Conservation (phyloP, 192 early-diverging fungal genomes). For the Coemansia sp. region DNA sequence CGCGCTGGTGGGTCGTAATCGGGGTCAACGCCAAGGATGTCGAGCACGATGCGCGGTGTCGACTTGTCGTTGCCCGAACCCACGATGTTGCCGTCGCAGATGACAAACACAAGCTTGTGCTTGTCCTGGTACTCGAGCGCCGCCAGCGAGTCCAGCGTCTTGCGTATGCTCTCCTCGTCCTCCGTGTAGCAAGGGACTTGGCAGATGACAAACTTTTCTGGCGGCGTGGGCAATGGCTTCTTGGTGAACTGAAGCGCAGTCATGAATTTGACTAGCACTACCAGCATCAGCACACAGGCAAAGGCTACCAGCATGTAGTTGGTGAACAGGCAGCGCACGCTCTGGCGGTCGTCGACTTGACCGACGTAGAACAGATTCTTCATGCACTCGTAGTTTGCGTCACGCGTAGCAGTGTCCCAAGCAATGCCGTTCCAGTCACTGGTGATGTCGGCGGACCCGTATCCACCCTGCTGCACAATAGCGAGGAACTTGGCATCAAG, state of each 20-base stretch:
- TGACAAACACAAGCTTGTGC: constrained; percentile 87
- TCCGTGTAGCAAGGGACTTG: constrained; percentile 98
- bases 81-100: constrained; percentile 92
- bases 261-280: constrained; percentile 83
- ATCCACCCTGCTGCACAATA: constrained; percentile 41
- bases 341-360: constrained; percentile 74
- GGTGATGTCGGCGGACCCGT: constrained; percentile 57
- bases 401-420: constrained; percentile 16
- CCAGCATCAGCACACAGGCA: constrained; percentile 71
- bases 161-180: constrained; percentile 82
- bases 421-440: constrained; percentile 45
- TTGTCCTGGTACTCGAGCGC: constrained; percentile 83
- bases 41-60: constrained; percentile 95
- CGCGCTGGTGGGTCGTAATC: constrained; percentile 74
- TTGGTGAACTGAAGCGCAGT: constrained; percentile 76
- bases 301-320: constrained; percentile 87
- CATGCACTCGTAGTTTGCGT: constrained; percentile 71
- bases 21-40: constrained; percentile 88
- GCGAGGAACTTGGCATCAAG: constrained; percentile 39
- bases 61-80: constrained; percentile 96
- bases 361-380: constrained; percentile 86
- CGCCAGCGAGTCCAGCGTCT: constrained; percentile 85
- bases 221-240: constrained; percentile 74
- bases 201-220: constrained; percentile 94
- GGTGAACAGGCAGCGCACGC: constrained; percentile 76